A percentile compares a stretch with the other conserved stretches of the same genome.
Evolutionary conservation across 2,329 filamentous ascomycete genomes (phyloP).

Genomic region (Cladosporium halotolerans): DNA sequence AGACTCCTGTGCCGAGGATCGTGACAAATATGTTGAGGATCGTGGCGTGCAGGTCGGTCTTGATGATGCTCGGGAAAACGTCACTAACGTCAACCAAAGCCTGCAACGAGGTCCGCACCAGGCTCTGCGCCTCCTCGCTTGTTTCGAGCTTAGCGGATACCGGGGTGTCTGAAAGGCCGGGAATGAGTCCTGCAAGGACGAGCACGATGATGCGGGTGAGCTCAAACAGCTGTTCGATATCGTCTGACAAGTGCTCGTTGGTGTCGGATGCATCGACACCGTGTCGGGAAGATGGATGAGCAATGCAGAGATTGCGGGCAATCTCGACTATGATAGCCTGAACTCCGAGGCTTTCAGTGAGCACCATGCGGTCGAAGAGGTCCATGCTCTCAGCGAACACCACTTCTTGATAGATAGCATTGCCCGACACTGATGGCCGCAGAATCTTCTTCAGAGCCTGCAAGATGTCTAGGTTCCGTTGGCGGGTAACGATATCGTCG

Average conservation of each 20-base stretch:
- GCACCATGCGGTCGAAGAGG: constrained; percentile 79
- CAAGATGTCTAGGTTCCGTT: constrained; percentile 65
- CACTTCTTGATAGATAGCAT: constrained; percentile 91
- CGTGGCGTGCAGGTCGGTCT: constrained; percentile 90
- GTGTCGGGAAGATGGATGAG: constrained; percentile 80
- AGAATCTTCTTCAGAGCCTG: constrained; percentile 91
- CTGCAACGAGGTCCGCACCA: constrained; percentile 74
- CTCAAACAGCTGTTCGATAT: constrained; percentile 97
- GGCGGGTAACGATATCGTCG: constrained; percentile 26
- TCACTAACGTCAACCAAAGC: constrained; percentile 90
- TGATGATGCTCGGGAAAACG: constrained; percentile 94
- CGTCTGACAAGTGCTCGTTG: constrained; percentile 76
- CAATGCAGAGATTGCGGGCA: constrained; percentile 79
- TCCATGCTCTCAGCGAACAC: constrained; percentile 98
- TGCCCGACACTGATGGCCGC: constrained; percentile 87
- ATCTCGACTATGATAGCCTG: constrained; percentile 93
- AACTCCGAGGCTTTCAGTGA: constrained; percentile 84
- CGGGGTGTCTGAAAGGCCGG: constrained; percentile 62
- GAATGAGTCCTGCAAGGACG: constrained; percentile 79
- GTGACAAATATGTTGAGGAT: constrained; percentile 96
- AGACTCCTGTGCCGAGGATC: constrained; percentile 78
- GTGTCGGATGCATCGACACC: constrained; percentile 29
- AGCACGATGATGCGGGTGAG: constrained; percentile 93
- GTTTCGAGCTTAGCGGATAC: constrained; percentile 52
- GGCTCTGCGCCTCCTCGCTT: constrained; percentile 76